Evolutionary conservation across 192 early-diverging fungal genomes (phyloP), one percentile per base, ranked within the genome.

Genomic region (Thoreauomyces humboldtii): DNA sequence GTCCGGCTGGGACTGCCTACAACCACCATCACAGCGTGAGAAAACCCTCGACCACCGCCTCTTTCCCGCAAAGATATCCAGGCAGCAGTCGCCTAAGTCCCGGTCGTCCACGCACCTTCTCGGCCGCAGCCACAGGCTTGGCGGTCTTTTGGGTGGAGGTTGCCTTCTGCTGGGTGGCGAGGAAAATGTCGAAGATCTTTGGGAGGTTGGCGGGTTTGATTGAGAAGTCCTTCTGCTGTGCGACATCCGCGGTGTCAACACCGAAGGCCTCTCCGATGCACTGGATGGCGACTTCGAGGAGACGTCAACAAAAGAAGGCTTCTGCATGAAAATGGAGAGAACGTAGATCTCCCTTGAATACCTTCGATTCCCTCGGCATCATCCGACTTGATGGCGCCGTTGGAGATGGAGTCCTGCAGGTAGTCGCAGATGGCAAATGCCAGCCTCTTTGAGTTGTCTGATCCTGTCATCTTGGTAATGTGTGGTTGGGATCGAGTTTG

Each of bases 221-320:
- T 57, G 85, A 87, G 57, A 91, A 91, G 38, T 76, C 61, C 37
- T 75, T 69, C 50, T 80, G 70, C 60, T 91, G 87, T 5, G 70
- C 77, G 17, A 77, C 74, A 72, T 97, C 91, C 31, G 78, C 75
- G 32, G 81, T 42, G 63, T 95, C 86, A 43, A 99, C 85, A 27
- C 86, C 91, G 77, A 99, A 99, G 21, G 94, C 91, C 60, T 97
- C 95, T 46, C 87, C 83, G 46, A 99, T 93, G 81, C 93, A 95
- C 70, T 95, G 92, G 73, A 94, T 90, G 67, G 92, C 93, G 29
- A 92, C 88, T 86, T 5, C 41, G 14, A 14, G 21, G 27, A 53
- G 7, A 4, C 14, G 32, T 15, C 50, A 48, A n/a, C n/a, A n/a
- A n/a, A n/a, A n/a, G n/a, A n/a, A n/a, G n/a, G n/a, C n/a, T n/a